Evolutionary conservation across 2,329 filamentous ascomycete genomes (phyloP), one percentile per base, ranked within the genome.

Genomic region (Aspergillus fischeri): DNA sequence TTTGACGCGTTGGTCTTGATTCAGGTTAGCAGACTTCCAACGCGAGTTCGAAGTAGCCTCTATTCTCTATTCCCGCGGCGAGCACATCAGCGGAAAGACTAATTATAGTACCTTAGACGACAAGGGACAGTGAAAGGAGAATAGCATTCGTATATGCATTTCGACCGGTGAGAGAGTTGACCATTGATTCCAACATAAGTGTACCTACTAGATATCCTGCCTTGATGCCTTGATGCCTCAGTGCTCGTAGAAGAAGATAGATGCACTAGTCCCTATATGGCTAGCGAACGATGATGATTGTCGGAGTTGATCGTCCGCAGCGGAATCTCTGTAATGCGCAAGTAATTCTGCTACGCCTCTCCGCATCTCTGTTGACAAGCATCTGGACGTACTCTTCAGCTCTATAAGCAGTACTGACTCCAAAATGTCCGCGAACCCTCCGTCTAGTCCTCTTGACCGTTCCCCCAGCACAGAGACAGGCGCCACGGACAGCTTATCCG

Each of bases 351-450:
- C 20, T n/a, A 20, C 17, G 27, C 38, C 32, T 44, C 28, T 53
- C 50, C 41, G 17, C 44, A 47, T 52, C 17, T 41, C 25, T 24
- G 41, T 32, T 53, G 47, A 49, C 29, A 49, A 24, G 17, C 11
- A n/a, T 49, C 44, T 35, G 44, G 35, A 49, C 49, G 21, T 49
- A 5, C 21, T 24, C 48, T n/a, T 28, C 25, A 10, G 32, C 28
- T 41, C 11, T 29, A 27, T 7, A 51, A 51, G 49, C 53, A 53
- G 51, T 44, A 54, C 49, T 60, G 57, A 59, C 58, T 49, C 24
- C 53, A 63, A 32, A 44, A 63, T 63, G 61, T 49, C 59, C 48
- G 57, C 58, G 24, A 50, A 32, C 7, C 41, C 55, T 21, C 45
- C 51, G 25, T 41, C 54, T 29, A 50, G 49, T 9, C 41, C 21